A percentile compares a stretch with the other conserved stretches of the same genome.
phyloP scores from a whole-genome alignment of 352 stramenopile genomes.

The Paralagenidium karlingii region DNA sequence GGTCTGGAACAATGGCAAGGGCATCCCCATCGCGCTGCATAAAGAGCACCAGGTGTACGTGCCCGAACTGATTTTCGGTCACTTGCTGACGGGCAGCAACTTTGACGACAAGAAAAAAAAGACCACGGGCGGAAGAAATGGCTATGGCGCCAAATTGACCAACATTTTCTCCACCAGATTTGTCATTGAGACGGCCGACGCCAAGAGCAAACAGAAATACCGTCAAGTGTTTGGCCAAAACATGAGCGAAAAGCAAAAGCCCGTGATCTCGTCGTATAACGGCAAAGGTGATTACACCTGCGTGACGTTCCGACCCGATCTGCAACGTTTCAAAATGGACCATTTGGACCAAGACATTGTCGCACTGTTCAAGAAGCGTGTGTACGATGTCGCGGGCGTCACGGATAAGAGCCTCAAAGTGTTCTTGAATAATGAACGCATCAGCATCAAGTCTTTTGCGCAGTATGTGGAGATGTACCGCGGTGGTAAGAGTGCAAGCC shows the following conservation, averaged over 20 bases:
- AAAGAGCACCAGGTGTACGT: slow-evolving; percentile 96
- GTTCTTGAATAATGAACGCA: slow-evolving; percentile 89
- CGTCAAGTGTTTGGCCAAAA: slow-evolving; percentile 86
- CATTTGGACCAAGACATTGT: slow-evolving; percentile 91
- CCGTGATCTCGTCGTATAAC: slow-evolving; percentile 72
- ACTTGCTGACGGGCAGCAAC: slow-evolving; percentile 96
- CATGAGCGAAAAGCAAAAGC: slow-evolving; percentile 87
- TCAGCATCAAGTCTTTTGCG: slow-evolving; percentile 88
- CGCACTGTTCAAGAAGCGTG: slow-evolving; percentile 92
- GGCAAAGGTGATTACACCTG: slow-evolving; percentile 87
- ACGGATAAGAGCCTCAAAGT: slow-evolving; percentile 88
- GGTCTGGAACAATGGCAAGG: slow-evolving; percentile 96
- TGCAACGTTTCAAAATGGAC: slow-evolving; percentile 87
- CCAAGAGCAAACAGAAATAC: slow-evolving; percentile 88
- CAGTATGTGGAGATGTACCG: slow-evolving; percentile 91
- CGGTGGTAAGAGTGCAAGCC: slow-evolving; percentile 12
- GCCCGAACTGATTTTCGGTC: slow-evolving; percentile 96
- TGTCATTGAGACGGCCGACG: slow-evolving; percentile 95
- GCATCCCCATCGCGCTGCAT: slow-evolving; percentile 95
- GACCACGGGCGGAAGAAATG: slow-evolving; percentile 91
- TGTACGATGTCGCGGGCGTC: slow-evolving; percentile 95
- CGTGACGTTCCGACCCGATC: slow-evolving; percentile 95
- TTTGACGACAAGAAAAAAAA: slow-evolving; percentile 97
- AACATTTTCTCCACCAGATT: slow-evolving; percentile 99
- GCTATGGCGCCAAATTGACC: slow-evolving; percentile 97